A percentile compares a stretch with the other conserved stretches of the same genome.
These are phyloP conservation scores for Saccharomycopsis malanga DNA, from an alignment of 805 yeast species.

Conservation along the genomic window DNA sequence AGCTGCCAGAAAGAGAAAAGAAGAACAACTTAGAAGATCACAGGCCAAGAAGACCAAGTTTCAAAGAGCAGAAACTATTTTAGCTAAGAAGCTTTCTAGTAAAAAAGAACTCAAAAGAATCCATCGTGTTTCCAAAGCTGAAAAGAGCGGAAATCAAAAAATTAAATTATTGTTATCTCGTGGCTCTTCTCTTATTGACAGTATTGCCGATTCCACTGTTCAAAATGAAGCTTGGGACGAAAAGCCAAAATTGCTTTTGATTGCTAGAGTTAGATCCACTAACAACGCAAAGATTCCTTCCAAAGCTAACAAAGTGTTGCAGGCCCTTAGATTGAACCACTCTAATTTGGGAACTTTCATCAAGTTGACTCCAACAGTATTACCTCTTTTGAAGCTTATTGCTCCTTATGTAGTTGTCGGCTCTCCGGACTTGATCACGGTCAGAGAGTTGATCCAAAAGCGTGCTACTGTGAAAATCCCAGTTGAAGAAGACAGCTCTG, in stretches of 20 bases:
- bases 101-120: constrained; percentile 64
- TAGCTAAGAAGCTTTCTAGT: constrained; percentile 56
- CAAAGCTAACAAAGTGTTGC: constrained; percentile 52
- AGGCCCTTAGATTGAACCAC: constrained; percentile 52
- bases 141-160: constrained; percentile 25
- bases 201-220: constrained; percentile 23
- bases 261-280: constrained; percentile 62
- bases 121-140: constrained; percentile 48
- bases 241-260: constrained; percentile 48
- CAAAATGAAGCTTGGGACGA: constrained; percentile 33
- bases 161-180: constrained; percentile 27
- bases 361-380: constrained; percentile 51
- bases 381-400: constrained; percentile 57
- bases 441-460: constrained; percentile 68
- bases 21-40: constrained; percentile 38
- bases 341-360: constrained; percentile 67
- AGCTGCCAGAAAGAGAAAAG: constrained; percentile 45
- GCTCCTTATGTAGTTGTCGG: constrained; percentile 73
- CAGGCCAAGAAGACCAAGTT: constrained; percentile 45
- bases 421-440: constrained; percentile 62
- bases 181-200: constrained; percentile 26
- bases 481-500: constrained; percentile 25
- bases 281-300: constrained; percentile 55
- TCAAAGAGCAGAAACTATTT: constrained; percentile 67
- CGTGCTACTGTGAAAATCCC: constrained; percentile 52